Evolutionary conservation across 495 filamentous ascomycete species (phyloP).

Genomic region (Penicillium ochrochloron): DNA sequence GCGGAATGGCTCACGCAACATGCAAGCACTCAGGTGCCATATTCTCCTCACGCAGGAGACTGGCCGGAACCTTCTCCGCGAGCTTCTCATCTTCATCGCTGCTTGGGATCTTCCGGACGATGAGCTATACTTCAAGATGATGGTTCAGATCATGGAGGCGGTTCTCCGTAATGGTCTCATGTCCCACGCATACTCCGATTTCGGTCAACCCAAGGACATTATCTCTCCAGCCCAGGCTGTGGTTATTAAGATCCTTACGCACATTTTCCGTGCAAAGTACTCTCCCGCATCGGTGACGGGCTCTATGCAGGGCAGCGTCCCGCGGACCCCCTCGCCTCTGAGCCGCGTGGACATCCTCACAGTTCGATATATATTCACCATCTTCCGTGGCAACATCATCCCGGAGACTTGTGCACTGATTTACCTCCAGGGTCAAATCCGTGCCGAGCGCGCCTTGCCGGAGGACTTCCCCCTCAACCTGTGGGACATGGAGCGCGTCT

Average conservation of each 20-base stretch:
- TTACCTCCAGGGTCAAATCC: constrained; percentile 88
- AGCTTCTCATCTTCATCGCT: constrained; percentile 93
- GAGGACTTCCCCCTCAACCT: constrained; percentile 91
- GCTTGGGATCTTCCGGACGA: constrained; percentile 94
- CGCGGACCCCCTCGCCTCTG: constrained; percentile 41
- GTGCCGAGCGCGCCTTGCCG: constrained; percentile 62
- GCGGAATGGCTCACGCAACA: constrained; percentile 70
- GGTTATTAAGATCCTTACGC: constrained; percentile 83
- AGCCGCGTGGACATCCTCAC: constrained; percentile 67
- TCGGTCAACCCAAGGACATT: constrained; percentile 91
- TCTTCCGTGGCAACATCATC: constrained; percentile 88
- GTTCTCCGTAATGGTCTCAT: constrained; percentile 86
- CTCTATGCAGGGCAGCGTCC: constrained; percentile 40
- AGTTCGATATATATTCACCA: constrained; percentile 87
- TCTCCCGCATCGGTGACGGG: constrained; percentile 56
- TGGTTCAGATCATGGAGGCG: constrained; percentile 91
- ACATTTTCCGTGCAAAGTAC: constrained; percentile 79
- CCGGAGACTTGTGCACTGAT: constrained; percentile 92
- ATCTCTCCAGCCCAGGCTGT: constrained; percentile 94
- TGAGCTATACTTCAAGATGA: constrained; percentile 91
- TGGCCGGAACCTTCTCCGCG: constrained; percentile 83
- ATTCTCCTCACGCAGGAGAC: constrained; percentile 85
- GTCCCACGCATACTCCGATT: constrained; percentile 86
- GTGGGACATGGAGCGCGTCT: constrained; percentile 95
- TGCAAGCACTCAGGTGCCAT: constrained; percentile 84